phyloP scores from a whole-genome alignment of 2,329 filamentous ascomycete species.

The Dactylellina drechsleri region DNA sequence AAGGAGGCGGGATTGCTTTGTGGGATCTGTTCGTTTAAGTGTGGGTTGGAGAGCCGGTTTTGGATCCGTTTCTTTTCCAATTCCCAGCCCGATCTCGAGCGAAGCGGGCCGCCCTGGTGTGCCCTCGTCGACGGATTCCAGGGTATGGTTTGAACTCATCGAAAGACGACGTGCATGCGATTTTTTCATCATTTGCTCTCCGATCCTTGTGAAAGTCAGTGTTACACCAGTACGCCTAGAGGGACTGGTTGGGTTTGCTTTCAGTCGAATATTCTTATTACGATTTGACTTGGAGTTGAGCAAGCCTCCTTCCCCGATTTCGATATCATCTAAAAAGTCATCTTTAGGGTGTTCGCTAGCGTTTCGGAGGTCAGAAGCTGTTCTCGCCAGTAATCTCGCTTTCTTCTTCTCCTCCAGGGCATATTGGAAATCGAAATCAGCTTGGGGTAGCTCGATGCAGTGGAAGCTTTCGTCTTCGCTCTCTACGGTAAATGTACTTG shows the following conservation, averaged over 20 bases:
- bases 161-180: slow-evolving; percentile 48
- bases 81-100: slow-evolving; percentile 32
- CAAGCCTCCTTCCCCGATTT: slow-evolving; percentile 82
- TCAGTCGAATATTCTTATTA: slow-evolving; percentile 91
- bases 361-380: slow-evolving; percentile 60
- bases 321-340: slow-evolving; percentile 86
- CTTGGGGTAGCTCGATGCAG: slow-evolving; percentile 84
- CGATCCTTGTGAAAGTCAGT: slow-evolving; percentile 82
- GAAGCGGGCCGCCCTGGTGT: slow-evolving; percentile 41
- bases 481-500: slow-evolving; percentile 88
- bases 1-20: slow-evolving; percentile 45
- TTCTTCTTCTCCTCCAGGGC: slow-evolving; percentile 71
- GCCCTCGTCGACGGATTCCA: slow-evolving; percentile 48
- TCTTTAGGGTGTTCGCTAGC: slow-evolving; percentile 65
- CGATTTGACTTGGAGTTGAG: slow-evolving; percentile 83
- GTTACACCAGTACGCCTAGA: slow-evolving; percentile 80
- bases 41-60: slow-evolving; percentile 32
- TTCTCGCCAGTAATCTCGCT: slow-evolving; percentile 37
- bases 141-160: slow-evolving; percentile 47
- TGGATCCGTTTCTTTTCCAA: slow-evolving; percentile 25
- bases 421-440: slow-evolving; percentile 83
- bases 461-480: slow-evolving; percentile 86
- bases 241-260: slow-evolving; percentile 74
- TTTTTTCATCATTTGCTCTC: slow-evolving; percentile 52
- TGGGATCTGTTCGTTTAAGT: slow-evolving; percentile 36